Conservation (phyloP, 2,329 filamentous ascomycete species). For the Colletotrichum shisoi region DNA sequence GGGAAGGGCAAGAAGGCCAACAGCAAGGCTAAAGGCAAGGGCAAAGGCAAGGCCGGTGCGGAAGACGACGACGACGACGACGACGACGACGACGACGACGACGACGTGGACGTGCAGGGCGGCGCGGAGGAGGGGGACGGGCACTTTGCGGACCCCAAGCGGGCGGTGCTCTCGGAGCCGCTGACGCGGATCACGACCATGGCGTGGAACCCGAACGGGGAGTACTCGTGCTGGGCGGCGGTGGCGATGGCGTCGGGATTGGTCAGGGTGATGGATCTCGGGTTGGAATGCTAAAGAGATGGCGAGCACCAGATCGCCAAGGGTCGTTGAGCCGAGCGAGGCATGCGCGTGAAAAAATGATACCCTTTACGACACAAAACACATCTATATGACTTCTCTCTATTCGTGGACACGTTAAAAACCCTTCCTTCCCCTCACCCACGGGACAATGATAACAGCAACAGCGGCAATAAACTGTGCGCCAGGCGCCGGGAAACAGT, state of each 20-base stretch:
- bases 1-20: slow-evolving; percentile 50
- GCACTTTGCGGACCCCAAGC: slow-evolving; percentile 50
- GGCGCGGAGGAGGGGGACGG: slow-evolving; percentile 40
- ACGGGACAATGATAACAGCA: no score
- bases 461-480: no score
- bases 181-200: slow-evolving; percentile 68
- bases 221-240: slow-evolving; percentile 73
- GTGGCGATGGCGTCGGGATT: slow-evolving; percentile 72
- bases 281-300: slow-evolving; percentile 51
- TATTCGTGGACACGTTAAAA: background rate
- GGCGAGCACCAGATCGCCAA: background rate
- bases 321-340: background rate
- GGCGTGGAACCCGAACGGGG: slow-evolving; percentile 73
- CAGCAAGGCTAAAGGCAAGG: slow-evolving; percentile 49
- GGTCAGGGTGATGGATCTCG: slow-evolving; percentile 71
- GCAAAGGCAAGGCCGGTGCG: slow-evolving; percentile 39
- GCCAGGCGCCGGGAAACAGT: background rate
- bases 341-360: slow-evolving; percentile 9
- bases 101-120: slow-evolving; percentile 35
- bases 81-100: slow-evolving; percentile 48
- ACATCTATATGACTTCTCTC: slow-evolving; percentile 20
- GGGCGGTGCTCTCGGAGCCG: slow-evolving; percentile 67
- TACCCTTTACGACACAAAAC: slow-evolving; percentile 31
- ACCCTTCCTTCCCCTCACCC: no score
- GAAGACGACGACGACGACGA: slow-evolving; percentile 46